A percentile compares a stretch with the other conserved stretches of the same genome.
Conservation (phyloP, 768 basidiomycete genomes). For the Kwoniella dendrophila region DNA sequence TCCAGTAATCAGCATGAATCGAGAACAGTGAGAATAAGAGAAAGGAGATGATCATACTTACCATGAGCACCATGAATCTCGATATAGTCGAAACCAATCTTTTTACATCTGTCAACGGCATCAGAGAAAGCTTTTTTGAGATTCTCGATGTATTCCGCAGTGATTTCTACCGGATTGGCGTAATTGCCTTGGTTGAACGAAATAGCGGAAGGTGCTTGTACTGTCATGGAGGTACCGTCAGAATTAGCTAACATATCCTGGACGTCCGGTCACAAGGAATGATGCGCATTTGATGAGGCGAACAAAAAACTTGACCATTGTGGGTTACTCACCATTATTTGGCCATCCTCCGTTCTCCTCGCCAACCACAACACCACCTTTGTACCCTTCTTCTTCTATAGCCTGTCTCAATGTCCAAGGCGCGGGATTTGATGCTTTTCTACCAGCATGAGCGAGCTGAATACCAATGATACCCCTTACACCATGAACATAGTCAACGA, state of each 20-base stretch:
- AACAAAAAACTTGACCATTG: too few species aligned
- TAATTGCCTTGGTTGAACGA: slow-evolving; percentile 61
- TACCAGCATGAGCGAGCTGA: slow-evolving; percentile 77
- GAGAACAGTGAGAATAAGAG: background rate
- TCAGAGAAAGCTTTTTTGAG: slow-evolving; percentile 66
- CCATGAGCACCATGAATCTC: slow-evolving; percentile 76
- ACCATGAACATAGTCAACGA: slow-evolving; percentile 72
- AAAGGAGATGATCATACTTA: background rate
- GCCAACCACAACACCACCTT: slow-evolving; percentile 56
- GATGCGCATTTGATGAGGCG: too few species aligned
- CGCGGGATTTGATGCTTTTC: slow-evolving; percentile 73
- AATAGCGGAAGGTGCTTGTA: slow-evolving; percentile 66
- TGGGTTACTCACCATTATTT: slow-evolving; percentile 60
- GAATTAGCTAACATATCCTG: background rate
- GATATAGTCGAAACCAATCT: slow-evolving; percentile 62
- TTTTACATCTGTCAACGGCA: slow-evolving; percentile 58
- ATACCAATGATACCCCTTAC: slow-evolving; percentile 74
- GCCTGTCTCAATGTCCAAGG: slow-evolving; percentile 64
- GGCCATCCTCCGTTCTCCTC: slow-evolving; percentile 72
- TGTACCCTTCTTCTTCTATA: slow-evolving; percentile 32
- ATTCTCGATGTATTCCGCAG: slow-evolving; percentile 62
- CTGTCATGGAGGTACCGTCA: slow-evolving; percentile 59
- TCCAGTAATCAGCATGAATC: background rate
- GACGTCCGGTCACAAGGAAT: too few species aligned
- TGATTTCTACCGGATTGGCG: slow-evolving; percentile 66